Percentiles rank a stretch among this genome's conserved stretches.
Conservation (phyloP, 192 early-diverging fungal genomes). For the Coemansia sp. region DNA sequence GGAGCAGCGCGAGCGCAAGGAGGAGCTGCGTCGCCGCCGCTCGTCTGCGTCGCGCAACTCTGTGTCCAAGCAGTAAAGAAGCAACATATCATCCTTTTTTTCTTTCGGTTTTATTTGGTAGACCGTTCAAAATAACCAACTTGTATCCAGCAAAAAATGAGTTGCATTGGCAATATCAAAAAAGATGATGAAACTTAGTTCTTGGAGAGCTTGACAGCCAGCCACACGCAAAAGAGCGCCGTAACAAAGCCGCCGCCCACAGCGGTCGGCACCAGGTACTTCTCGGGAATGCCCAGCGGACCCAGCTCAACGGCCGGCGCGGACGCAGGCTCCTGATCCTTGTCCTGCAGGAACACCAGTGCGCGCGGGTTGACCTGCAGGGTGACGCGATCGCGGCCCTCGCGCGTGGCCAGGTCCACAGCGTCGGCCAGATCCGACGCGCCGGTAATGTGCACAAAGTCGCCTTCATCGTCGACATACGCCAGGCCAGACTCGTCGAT, state of each 20-base stretch:
- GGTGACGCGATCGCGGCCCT: conserved; percentile 75
- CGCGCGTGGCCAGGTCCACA: conserved; percentile 73
- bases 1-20: conserved; percentile 93
- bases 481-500: conserved; percentile 59
- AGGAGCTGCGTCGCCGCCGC: conserved; percentile 55
- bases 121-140: conserved; percentile 23
- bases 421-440: conserved; percentile 83
- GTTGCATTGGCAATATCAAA: neutral
- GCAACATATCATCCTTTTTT: neutral
- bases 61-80: conserved; percentile 54
- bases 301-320: neutral
- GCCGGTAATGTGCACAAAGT: conserved; percentile 74
- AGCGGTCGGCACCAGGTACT: conserved; percentile 49
- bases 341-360: conserved; percentile 18
- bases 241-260: conserved; percentile 53
- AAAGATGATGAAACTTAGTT: conserved; percentile 21
- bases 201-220: conserved; percentile 51
- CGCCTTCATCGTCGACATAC: conserved; percentile 92
- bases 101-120: conserved; percentile 15
- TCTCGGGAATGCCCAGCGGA: conserved; percentile 46
- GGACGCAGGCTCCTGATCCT: conserved; percentile 1
- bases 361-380: conserved; percentile 55
- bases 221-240: conserved; percentile 51
- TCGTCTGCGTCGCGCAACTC: conserved; percentile 55
- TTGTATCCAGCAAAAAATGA: neutral